Evolutionary conservation across 768 basidiomycete genomes (phyloP).

Genomic region (Pholiota microspora): DNA sequence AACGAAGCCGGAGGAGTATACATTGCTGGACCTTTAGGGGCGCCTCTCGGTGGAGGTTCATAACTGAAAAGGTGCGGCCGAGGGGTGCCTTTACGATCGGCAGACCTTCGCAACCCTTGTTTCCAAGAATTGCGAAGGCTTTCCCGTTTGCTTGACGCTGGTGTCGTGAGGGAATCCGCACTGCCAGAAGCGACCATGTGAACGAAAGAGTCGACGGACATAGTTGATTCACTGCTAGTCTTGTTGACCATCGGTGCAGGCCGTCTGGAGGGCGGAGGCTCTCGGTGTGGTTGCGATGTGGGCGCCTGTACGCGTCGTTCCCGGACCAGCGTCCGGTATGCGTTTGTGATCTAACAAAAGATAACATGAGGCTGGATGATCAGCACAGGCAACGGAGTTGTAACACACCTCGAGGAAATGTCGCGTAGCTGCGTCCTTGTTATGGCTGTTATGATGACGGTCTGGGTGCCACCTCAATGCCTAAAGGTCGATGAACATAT

Average conservation of each 20-base stretch:
- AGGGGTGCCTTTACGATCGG: slow-evolving; percentile 15
- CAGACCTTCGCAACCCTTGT: slow-evolving; percentile 20
- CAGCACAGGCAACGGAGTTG: slow-evolving; percentile 12
- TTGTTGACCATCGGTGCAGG: slow-evolving; percentile 19
- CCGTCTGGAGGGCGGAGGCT: slow-evolving; percentile 7
- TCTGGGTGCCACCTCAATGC: slow-evolving; percentile 71
- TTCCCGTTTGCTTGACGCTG: slow-evolving; percentile 25
- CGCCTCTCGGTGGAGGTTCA: slow-evolving; percentile 17
- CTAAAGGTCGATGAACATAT: slow-evolving; percentile 27
- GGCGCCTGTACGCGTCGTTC: slow-evolving; percentile 25
- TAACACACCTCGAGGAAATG: slow-evolving; percentile 55
- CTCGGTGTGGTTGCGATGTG: slow-evolving; percentile 10
- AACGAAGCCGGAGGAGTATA: slow-evolving; percentile 10
- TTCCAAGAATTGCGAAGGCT: slow-evolving; percentile 21
- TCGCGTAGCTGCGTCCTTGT: slow-evolving; percentile 50
- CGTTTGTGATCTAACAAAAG: slow-evolving; percentile 40
- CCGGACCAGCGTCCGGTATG: slow-evolving; percentile 53
- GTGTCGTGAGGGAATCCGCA: slow-evolving; percentile 27
- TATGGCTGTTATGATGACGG: slow-evolving; percentile 45
- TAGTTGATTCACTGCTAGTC: slow-evolving; percentile 24
- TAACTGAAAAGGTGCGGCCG: slow-evolving; percentile 19
- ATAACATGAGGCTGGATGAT: neutral
- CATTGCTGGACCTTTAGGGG: slow-evolving; percentile 14
- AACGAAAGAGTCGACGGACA: slow-evolving; percentile 27
- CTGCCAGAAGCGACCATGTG: slow-evolving; percentile 26